Conservation (phyloP, 1,139 yeast genomes). For the Yamadazyma mexicana region DNA sequence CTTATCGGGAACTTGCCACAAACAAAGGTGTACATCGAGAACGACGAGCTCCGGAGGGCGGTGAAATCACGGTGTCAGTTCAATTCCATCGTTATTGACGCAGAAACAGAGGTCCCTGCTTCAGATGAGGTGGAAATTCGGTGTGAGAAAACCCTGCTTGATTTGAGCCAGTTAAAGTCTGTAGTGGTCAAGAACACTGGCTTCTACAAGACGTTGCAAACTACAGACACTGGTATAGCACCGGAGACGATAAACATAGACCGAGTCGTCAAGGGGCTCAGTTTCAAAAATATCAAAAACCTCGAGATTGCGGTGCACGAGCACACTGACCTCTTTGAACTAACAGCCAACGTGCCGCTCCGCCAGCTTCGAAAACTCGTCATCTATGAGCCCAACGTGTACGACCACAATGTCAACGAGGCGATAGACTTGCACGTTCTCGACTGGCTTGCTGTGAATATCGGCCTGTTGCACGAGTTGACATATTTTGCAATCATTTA, state of each 20-base stretch:
- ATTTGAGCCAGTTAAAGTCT: slow-evolving; percentile 1
- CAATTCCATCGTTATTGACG: slow-evolving; percentile 11
- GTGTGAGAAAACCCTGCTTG: slow-evolving; percentile 1
- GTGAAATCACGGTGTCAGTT: slow-evolving; percentile 7
- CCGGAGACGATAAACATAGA: slow-evolving; percentile 10
- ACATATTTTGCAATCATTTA: slow-evolving; percentile 12
- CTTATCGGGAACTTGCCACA: slow-evolving; percentile 3
- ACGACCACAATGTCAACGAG: slow-evolving; percentile 13
- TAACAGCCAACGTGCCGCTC: slow-evolving; percentile 7
- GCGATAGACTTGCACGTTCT: slow-evolving; percentile 12
- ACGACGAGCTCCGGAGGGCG: slow-evolving; percentile 7
- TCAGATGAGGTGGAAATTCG: slow-evolving; percentile 13
- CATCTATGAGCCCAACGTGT: slow-evolving; percentile 7
- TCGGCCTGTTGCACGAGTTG: slow-evolving; percentile 5
- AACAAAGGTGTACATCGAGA: slow-evolving; percentile 10
- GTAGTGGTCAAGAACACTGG: slow-evolving; percentile 4
- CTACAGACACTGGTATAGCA: neutral
- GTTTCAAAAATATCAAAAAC: slow-evolving; percentile 6
- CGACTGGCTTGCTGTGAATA: slow-evolving; percentile 8
- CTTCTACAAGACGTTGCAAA: slow-evolving; percentile 6
- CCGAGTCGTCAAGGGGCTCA: slow-evolving; percentile 1
- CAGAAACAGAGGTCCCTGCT: slow-evolving; percentile 3
- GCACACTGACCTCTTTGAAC: slow-evolving; percentile 1
- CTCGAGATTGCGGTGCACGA: slow-evolving; percentile 9
- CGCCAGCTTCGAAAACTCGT: slow-evolving; percentile 9